Percentiles rank a stretch among this genome's conserved stretches.
These are phyloP conservation scores for Daldinia loculata DNA, from an alignment of 495 filamentous ascomycete species.

Conservation along the genomic window DNA sequence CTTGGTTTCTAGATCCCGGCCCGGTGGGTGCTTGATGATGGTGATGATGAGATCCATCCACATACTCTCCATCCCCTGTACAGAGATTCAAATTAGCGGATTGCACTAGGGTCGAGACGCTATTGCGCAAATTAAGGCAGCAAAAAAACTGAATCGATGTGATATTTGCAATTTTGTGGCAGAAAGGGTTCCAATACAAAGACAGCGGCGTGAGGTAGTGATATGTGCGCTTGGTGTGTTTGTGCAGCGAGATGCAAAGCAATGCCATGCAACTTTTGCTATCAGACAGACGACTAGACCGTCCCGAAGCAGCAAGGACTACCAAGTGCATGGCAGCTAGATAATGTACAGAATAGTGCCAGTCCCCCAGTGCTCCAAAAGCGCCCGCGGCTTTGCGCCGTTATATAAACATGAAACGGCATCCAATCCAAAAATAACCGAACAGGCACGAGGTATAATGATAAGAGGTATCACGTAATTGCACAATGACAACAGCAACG, in stretches of 20 bases:
- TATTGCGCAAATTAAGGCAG: conserved; percentile 46
- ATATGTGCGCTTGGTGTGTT: conserved; percentile 50
- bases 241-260: conserved; percentile 50
- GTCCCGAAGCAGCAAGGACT: conserved; percentile 44
- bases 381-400: conserved; percentile 46
- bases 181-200: conserved; percentile 45
- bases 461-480: conserved; percentile 58
- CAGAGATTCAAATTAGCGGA: conserved; percentile 44
- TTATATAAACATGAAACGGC: conserved; percentile 48
- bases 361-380: conserved; percentile 43
- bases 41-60: conserved; percentile 67
- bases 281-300: conserved; percentile 44
- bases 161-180: conserved; percentile 45
- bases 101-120: conserved; percentile 37
- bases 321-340: conserved; percentile 47
- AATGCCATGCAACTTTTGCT: conserved; percentile 46
- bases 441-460: conserved; percentile 45
- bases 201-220: conserved; percentile 49
- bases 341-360: conserved; percentile 51
- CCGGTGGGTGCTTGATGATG: conserved; percentile 63
- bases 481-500: conserved; percentile 45
- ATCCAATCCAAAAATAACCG: conserved; percentile 45
- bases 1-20: conserved; percentile 46
- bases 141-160: conserved; percentile 40
- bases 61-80: conserved; percentile 62